Conservation (phyloP, 352 stramenopile genomes). For the Phytophthora boehmeriae region DNA sequence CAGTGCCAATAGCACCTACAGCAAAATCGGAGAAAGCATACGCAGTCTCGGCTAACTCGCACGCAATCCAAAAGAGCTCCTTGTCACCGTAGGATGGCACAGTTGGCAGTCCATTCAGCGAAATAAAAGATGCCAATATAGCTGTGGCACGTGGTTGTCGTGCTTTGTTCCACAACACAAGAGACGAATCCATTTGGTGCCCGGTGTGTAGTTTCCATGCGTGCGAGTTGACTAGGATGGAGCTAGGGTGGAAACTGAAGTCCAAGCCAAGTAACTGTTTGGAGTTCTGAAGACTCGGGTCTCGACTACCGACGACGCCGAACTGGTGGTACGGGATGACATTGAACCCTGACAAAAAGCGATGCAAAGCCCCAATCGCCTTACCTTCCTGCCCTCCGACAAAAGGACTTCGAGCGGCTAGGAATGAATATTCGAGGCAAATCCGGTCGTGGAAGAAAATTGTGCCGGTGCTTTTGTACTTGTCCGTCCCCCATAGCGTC, state of each 20-base stretch:
- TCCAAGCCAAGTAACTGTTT: conserved; percentile 17
- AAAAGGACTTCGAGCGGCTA: conserved; percentile 16
- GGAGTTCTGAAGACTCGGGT: neutral
- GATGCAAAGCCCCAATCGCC: conserved; percentile 14
- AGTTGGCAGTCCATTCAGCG: conserved; percentile 23
- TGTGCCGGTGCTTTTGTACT: conserved; percentile 49
- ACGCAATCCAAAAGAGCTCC: conserved; percentile 57
- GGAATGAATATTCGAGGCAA: conserved; percentile 35
- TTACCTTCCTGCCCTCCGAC: conserved; percentile 3
- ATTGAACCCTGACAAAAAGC: conserved; percentile 49
- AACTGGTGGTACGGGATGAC: conserved; percentile 23
- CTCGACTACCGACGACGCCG: neutral
- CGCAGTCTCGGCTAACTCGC: conserved; percentile 52
- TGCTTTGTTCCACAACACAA: conserved; percentile 54
- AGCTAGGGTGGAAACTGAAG: conserved; percentile 37
- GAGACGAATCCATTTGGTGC: conserved; percentile 58
- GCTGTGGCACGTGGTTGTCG: conserved; percentile 46
- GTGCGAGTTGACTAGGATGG: conserved; percentile 41
- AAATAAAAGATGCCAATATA: conserved; percentile 49
- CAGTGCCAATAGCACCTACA: conserved; percentile 34
- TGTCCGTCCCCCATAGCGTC: conserved; percentile 33
- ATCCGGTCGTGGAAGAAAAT: conserved; percentile 71
- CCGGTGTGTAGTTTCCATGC: conserved; percentile 38
- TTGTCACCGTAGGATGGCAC: conserved; percentile 57
- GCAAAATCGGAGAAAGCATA: conserved; percentile 53